Base-by-base conservation (phyloP, 2,329 filamentous ascomycete genomes). In the Aspergillus hortae region DNA sequence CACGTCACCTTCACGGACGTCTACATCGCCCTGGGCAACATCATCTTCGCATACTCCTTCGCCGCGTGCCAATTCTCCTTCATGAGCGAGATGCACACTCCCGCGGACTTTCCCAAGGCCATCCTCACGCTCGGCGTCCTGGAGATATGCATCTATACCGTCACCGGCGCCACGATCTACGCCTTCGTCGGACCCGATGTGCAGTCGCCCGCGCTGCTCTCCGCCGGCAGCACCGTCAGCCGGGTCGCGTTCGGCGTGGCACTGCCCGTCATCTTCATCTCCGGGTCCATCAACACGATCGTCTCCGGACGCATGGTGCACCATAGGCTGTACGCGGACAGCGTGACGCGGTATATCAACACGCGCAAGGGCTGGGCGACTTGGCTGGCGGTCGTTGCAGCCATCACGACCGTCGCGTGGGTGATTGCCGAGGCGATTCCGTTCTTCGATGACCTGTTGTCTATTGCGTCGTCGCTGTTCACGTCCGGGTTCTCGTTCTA, bases 401-500 rank as follows among this genome's bases (percentile, higher is more conserved):
- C 69, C 1, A 88, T 86, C 3, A 95, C 90, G 86, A 72, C 91
- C 15, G 61, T 88, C n/a, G 89, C 89, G 2, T 94, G 92, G 67
- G 82, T 95, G 67, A 91, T 92, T 59, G 88, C 89, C 4, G 87
- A 92, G 67, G 85, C 91, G 42, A 92, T 92, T 62, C 90, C 90
- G 0, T 92, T 94, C 78, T 95, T 95, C 74, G 85, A 82, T 7
- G 89, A 89, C 52, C 74, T 78, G 57, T 67, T 79, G 6, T 67
- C 66, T 7, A 65, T 74, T 53, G 69, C 68, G 47, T 72, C 69
- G 10, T 89, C 88, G 3, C 80, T 94, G 1, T 92, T 94, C 64
- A 88, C 92, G 70, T 90, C 86, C 61, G 90, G 90, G 48, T 95
- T 95, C 77, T 92, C 92, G 66, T 95, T 94, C 76, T 95, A 80